Evolutionary conservation across 257 asterid genomes (phyloP).

Genomic region (Ocimum tenuiflorum): DNA sequence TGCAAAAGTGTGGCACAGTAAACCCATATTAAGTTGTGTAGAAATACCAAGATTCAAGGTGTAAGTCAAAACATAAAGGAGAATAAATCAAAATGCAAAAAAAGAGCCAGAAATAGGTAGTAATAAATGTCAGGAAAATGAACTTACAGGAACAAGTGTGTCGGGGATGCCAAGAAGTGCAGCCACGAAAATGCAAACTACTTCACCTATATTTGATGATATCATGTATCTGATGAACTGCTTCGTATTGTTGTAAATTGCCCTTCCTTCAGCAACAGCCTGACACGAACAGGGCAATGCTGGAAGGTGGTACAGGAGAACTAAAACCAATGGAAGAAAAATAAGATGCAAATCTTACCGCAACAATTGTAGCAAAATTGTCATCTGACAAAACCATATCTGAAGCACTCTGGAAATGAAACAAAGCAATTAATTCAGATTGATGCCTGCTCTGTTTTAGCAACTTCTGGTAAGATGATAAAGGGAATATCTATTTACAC

Average conservation of each 20-base stretch:
- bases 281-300: conserved; percentile 23
- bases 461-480: not conserved
- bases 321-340: conserved; percentile 8
- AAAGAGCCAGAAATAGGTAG: not conserved
- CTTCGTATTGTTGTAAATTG: conserved; percentile 89
- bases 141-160: conserved; percentile 95
- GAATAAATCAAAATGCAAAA: not conserved
- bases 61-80: not conserved
- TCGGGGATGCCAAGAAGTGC: conserved; percentile 98
- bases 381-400: conserved; percentile 99
- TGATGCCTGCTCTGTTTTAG: conserved; percentile 14
- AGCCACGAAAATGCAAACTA: conserved; percentile 95
- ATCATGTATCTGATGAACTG: conserved; percentile 98
- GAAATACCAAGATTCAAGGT: not conserved
- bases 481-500: conserved; percentile 12
- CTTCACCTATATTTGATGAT: conserved; percentile 98
- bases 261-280: conserved; percentile 99
- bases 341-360: conserved; percentile 48
- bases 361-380: conserved; percentile 94
- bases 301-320: conserved; percentile 6
- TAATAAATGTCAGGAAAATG: conserved; percentile 9
- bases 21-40: not conserved
- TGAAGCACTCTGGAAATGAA: conserved; percentile 89
- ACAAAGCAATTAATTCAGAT: conserved; percentile 16
- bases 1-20: not conserved